Conservation (phyloP, 2,329 filamentous ascomycete species). For the Aspergillus costaricaensis region DNA sequence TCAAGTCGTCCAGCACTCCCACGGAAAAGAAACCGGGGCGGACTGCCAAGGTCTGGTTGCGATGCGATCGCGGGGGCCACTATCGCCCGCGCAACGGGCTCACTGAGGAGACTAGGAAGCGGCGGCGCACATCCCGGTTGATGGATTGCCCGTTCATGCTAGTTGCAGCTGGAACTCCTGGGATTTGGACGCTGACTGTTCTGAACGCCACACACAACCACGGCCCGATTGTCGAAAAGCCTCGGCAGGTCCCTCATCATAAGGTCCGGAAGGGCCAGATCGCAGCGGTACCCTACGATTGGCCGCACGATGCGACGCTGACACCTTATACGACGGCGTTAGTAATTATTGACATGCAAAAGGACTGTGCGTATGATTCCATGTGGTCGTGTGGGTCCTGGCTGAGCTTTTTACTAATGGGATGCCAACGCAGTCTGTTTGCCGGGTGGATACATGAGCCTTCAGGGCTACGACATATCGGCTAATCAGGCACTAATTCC, state of each 20-base stretch:
- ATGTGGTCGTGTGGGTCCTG: background rate
- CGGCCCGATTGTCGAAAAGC: constrained; percentile 44
- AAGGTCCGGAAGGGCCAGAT: constrained; percentile 49
- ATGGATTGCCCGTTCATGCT: constrained; percentile 51
- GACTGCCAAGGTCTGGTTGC: constrained; percentile 48
- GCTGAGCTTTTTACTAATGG: constrained; percentile 12
- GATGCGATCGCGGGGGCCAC: constrained; percentile 48
- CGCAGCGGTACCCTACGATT: constrained; percentile 46
- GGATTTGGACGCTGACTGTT: constrained; percentile 47
- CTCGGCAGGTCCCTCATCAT: constrained; percentile 43
- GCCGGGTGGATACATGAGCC: constrained; percentile 48
- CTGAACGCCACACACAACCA: constrained; percentile 47
- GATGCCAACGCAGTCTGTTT: constrained; percentile 39
- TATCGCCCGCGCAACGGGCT: constrained; percentile 49
- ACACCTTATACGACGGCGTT: constrained; percentile 49
- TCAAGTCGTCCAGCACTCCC: constrained; percentile 49
- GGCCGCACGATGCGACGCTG: constrained; percentile 50
- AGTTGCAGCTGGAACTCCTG: constrained; percentile 46
- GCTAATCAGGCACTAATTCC: constrained; percentile 44
- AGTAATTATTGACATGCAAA: constrained; percentile 53
- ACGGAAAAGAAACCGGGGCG: constrained; percentile 49
- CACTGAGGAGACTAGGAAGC: constrained; percentile 48
- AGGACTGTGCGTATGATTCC: constrained; percentile 43
- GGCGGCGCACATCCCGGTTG: constrained; percentile 45
- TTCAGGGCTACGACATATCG: constrained; percentile 48